phyloP scores from a whole-genome alignment of 345 rosid genomes.

The Trapa incisa region DNA sequence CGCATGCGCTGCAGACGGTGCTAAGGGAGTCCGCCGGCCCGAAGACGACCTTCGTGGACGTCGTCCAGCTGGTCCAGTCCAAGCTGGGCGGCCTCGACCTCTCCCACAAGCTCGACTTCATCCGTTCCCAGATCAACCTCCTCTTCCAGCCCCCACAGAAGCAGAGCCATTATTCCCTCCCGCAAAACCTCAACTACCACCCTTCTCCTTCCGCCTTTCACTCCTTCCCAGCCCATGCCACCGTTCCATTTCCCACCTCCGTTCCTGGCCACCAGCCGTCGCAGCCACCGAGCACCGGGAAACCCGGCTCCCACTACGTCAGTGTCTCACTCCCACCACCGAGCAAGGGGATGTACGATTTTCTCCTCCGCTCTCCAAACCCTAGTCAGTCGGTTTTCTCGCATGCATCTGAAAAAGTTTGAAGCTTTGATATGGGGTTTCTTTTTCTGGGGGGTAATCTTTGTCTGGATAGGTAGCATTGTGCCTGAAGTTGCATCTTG shows the following conservation, averaged over 20 bases:
- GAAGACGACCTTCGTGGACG: constrained; percentile 14
- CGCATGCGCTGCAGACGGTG: constrained; percentile 18
- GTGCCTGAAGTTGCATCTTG: background rate
- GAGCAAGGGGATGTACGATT: constrained; percentile 7
- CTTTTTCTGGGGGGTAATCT: too few relatives aligned
- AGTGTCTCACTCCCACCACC: background rate
- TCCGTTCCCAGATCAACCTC: constrained; percentile 23
- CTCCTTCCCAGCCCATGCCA: constrained; percentile 10
- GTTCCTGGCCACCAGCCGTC: constrained; percentile 4
- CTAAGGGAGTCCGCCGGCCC: constrained; percentile 9
- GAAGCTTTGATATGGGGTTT: background rate
- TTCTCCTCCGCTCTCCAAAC: background rate
- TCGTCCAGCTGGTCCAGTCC: constrained; percentile 20
- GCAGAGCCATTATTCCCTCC: background rate
- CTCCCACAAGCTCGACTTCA: constrained; percentile 25
- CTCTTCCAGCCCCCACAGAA: constrained; percentile 11
- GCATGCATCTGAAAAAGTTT: background rate
- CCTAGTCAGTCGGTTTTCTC: background rate
- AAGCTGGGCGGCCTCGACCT: constrained; percentile 25
- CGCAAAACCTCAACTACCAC: constrained; percentile 6
- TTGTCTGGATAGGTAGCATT: too few relatives aligned
- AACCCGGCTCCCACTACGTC: constrained; percentile 6
- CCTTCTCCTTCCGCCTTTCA: constrained; percentile 14
- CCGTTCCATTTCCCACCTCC: background rate
- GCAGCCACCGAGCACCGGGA: background rate